A percentile compares a stretch with the other conserved stretches of the same genome.
phyloP scores from a whole-genome alignment of 768 basidiomycete genomes.

The Tricholoma hemisulphureum region DNA sequence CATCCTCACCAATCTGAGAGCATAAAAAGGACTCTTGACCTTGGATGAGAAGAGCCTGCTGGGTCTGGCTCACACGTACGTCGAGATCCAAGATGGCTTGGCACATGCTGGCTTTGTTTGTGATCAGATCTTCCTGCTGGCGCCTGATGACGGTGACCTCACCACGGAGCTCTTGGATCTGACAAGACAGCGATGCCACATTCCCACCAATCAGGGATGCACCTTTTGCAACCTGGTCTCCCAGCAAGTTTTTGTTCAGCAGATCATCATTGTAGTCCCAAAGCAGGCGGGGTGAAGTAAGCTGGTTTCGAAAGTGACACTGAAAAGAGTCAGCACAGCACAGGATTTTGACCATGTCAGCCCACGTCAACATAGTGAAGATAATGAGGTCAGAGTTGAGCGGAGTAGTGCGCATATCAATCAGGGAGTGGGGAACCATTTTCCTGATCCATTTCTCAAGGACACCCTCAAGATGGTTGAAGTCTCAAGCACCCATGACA shows the following conservation, averaged over 20 bases:
- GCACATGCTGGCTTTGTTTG: background rate
- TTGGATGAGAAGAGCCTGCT: conserved; percentile 2
- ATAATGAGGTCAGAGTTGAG: background rate
- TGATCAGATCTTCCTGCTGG: background rate
- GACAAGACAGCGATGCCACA: background rate
- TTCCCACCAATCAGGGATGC: background rate
- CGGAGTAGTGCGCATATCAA: background rate
- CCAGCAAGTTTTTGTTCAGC: background rate
- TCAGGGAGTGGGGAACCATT: no score
- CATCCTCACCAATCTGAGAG: background rate
- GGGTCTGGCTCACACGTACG: background rate
- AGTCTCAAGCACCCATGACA: no score
- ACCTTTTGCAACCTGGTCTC: conserved; percentile 3
- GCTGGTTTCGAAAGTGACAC: no score
- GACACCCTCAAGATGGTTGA: no score
- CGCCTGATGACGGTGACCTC: background rate
- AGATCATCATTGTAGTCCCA: background rate
- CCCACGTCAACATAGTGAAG: no score
- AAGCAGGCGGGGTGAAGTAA: background rate
- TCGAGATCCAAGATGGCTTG: background rate
- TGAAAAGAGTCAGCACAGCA: background rate
- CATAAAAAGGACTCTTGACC: background rate
- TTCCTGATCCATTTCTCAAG: background rate
- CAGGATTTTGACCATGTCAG: no score
- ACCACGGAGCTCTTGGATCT: background rate